Evolutionary conservation across 257 asterid genomes (phyloP).

Genomic region (Perilla frutescens): DNA sequence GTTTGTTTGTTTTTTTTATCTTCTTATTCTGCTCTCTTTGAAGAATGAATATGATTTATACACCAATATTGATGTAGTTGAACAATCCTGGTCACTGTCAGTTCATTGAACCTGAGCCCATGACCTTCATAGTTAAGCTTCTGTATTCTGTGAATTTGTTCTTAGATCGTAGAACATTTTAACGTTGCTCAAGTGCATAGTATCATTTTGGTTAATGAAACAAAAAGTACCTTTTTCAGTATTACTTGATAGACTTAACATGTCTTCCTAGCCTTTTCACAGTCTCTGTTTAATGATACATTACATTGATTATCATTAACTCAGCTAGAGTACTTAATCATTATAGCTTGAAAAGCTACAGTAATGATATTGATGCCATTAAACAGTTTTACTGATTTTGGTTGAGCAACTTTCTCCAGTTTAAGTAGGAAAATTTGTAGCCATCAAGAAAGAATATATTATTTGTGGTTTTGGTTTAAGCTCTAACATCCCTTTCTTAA

Average conservation of each 20-base stretch:
- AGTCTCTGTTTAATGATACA: not conserved
- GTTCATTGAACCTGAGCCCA: not conserved
- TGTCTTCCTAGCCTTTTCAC: not conserved
- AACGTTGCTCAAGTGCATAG: slow-evolving; percentile 6
- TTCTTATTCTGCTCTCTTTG: not conserved
- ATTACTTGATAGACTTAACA: not conserved
- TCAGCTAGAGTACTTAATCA: slow-evolving; percentile 4
- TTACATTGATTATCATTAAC: not conserved
- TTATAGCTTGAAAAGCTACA: not conserved
- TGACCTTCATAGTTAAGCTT: slow-evolving; percentile 19
- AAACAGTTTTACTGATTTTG: slow-evolving; percentile 8
- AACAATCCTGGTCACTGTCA: too few relatives aligned
- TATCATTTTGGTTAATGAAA: slow-evolving; percentile 17
- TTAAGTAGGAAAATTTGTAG: slow-evolving; percentile 16
- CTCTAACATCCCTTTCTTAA: not conserved
- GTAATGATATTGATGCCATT: slow-evolving; percentile 12
- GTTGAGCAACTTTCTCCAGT: slow-evolving; percentile 18
- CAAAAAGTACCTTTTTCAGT: not conserved
- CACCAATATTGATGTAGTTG: too few relatives aligned
- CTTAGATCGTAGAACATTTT: slow-evolving; percentile 1
- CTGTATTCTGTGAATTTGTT: slow-evolving; percentile 9
- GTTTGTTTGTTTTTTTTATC: not conserved
- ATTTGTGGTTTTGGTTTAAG: slow-evolving; percentile 9
- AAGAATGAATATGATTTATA: too few relatives aligned
- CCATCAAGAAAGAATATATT: not conserved